These are phyloP conservation scores for Clonostachys rhizophaga DNA, from an alignment of 2,329 filamentous ascomycete species.

Conservation along the genomic window DNA sequence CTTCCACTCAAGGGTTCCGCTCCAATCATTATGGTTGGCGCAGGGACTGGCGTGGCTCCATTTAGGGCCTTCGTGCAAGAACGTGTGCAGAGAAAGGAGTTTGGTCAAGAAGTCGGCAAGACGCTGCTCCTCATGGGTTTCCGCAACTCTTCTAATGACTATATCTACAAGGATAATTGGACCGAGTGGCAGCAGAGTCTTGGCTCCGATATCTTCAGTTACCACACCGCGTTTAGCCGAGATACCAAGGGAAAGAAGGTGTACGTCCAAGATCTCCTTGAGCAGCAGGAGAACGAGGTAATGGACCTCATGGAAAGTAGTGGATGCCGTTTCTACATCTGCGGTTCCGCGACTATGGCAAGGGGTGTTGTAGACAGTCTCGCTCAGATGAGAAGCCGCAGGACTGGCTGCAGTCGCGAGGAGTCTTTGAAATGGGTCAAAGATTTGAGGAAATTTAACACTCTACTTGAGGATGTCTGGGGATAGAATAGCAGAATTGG, in stretches of 20 bases:
- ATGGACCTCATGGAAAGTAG: conserved; percentile 81
- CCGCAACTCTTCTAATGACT: conserved; percentile 1
- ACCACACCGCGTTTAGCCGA: conserved; percentile 90
- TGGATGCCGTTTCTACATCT: conserved; percentile 92
- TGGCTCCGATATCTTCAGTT: conserved; percentile 75
- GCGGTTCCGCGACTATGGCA: conserved; percentile 95
- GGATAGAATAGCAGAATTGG: background rate
- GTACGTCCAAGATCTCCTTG: conserved; percentile 91
- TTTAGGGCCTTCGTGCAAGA: conserved; percentile 10
- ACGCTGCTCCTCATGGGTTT: conserved; percentile 10
- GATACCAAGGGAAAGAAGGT: conserved; percentile 74
- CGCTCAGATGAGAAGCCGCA: background rate
- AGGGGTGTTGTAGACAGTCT: conserved; percentile 60
- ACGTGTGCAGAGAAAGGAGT: conserved; percentile 1
- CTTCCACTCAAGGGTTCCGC: conserved; percentile 51
- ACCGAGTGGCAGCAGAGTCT: conserved; percentile 69
- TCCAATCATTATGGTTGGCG: conserved; percentile 38
- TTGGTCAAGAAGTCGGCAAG: conserved; percentile 6
- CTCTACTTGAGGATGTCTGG: background rate
- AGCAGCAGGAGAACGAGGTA: conserved; percentile 77
- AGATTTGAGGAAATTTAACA: background rate
- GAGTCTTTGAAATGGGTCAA: background rate
- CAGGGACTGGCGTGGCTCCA: conserved; percentile 29
- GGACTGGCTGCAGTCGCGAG: background rate
- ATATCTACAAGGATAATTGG: background rate